A percentile compares a stretch with the other conserved stretches of the same genome.
These are phyloP conservation scores for Cinnamomum micranthum DNA, from an alignment of 164 flowering plant genomes.

Conservation along the genomic window DNA sequence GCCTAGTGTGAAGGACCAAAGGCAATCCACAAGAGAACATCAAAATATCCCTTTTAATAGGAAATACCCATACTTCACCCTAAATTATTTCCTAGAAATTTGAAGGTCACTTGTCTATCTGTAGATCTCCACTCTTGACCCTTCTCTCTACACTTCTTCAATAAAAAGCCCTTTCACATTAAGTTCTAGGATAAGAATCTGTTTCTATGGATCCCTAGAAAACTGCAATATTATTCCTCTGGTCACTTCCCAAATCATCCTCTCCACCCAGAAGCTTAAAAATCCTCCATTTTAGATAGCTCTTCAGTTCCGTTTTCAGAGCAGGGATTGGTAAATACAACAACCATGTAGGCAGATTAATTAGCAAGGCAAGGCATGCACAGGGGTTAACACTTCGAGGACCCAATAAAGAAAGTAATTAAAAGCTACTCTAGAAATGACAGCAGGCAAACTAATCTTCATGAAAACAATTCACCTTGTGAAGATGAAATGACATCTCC, in stretches of 20 bases:
- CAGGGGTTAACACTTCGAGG: not conserved
- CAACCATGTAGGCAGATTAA: not conserved
- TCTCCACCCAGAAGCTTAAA: not conserved
- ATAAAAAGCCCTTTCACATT: too few species aligned
- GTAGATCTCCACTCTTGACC: not conserved
- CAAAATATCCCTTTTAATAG: too few species aligned
- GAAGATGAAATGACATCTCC: conserved; percentile 93
- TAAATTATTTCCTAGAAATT: too few species aligned
- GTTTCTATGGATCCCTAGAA: not conserved
- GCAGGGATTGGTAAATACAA: not conserved
- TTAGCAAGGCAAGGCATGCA: not conserved
- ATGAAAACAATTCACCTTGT: conserved; percentile 53
- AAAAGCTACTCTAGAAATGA: not conserved
- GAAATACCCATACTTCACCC: too few species aligned
- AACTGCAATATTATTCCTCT: not conserved
- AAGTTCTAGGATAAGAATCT: too few species aligned
- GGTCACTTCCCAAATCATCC: not conserved
- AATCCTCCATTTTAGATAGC: not conserved
- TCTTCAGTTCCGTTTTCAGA: not conserved
- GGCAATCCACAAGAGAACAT: too few species aligned
- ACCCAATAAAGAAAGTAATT: not conserved
- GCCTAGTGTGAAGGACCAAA: too few species aligned
- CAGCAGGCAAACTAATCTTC: not conserved
- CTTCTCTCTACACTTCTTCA: too few species aligned
- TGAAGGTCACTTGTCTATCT: not conserved